A percentile compares a stretch with the other conserved stretches of the same genome.
phyloP scores from a whole-genome alignment of 306 rosid species.

The Fragaria nilgerrensis region DNA sequence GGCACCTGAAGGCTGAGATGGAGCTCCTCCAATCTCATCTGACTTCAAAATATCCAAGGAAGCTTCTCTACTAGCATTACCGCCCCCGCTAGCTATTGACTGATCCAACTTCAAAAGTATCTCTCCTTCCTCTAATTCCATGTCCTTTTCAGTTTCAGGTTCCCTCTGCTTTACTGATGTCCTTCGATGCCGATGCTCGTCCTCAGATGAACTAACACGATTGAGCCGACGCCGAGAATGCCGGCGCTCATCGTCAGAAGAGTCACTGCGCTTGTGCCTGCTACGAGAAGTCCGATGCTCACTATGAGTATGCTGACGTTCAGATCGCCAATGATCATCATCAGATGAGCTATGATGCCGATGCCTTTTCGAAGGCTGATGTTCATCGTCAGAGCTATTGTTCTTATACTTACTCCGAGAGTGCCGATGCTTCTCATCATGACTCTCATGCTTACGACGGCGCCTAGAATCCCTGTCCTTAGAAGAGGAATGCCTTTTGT shows the following conservation, averaged over 20 bases:
- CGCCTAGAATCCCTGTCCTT: slow-evolving; percentile 36
- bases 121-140: slow-evolving; percentile 69
- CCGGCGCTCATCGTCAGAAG: slow-evolving; percentile 39
- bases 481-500: slow-evolving; percentile 52
- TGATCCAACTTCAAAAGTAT: slow-evolving; percentile 45
- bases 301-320: slow-evolving; percentile 26
- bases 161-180: slow-evolving; percentile 35
- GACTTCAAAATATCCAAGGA: slow-evolving; percentile 42
- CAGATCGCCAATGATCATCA: slow-evolving; percentile 35
- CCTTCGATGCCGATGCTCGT: slow-evolving; percentile 35
- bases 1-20: slow-evolving; percentile 50
- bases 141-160: slow-evolving; percentile 31
- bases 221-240: slow-evolving; percentile 26
- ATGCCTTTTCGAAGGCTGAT: slow-evolving; percentile 10
- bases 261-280: slow-evolving; percentile 30
- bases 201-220: slow-evolving; percentile 21
- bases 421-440: slow-evolving; percentile 36
- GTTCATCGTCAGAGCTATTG: slow-evolving; percentile 38
- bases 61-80: slow-evolving; percentile 52
- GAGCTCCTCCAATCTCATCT: slow-evolving; percentile 29
- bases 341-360: slow-evolving; percentile 32
- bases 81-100: slow-evolving; percentile 38
- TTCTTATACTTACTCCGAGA: slow-evolving; percentile 30
- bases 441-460: slow-evolving; percentile 32
- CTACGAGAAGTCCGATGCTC: slow-evolving; percentile 28